phyloP scores from a whole-genome alignment of 495 filamentous ascomycete species.

The Neurospora sp. region DNA sequence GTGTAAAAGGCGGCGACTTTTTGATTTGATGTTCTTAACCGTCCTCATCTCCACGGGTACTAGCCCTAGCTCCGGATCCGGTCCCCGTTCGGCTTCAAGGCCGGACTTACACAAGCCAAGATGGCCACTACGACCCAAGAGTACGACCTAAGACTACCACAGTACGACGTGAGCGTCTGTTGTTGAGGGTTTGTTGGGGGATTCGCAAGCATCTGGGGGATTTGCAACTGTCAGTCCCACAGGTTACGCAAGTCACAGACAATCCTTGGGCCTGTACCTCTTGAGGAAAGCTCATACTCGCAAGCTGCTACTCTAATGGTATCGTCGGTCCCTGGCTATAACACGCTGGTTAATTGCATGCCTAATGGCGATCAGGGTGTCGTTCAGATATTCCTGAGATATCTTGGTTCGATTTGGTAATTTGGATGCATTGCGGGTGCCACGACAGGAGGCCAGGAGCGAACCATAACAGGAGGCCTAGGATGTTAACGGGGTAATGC shows the following conservation, averaged over 20 bases:
- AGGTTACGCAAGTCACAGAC: not conserved
- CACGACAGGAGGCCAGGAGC: too few relatives aligned
- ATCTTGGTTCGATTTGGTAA: not conserved
- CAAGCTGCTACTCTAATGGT: too few relatives aligned
- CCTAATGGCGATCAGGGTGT: not conserved
- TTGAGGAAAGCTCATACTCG: too few relatives aligned
- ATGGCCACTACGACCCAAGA: not conserved
- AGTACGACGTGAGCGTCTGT: not conserved
- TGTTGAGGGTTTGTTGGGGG: not conserved
- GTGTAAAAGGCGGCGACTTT: not conserved
- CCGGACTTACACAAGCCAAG: not conserved
- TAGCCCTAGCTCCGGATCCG: not conserved
- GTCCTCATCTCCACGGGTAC: too few relatives aligned
- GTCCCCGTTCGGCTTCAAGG: not conserved
- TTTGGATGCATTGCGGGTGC: too few relatives aligned
- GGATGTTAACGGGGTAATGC: too few relatives aligned
- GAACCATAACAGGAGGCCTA: too few relatives aligned
- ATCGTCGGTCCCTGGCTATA: not conserved
- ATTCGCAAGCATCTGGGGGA: not conserved
- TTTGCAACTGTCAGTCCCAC: not conserved
- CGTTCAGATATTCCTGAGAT: not conserved
- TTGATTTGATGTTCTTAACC: not conserved
- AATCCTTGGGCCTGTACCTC: too few relatives aligned
- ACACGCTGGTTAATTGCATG: not conserved
- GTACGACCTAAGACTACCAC: not conserved